Evolutionary conservation across 176 grass and related monocot species (phyloP), one percentile per base, ranked within the genome.

Genomic region (Zizania latifolia): DNA sequence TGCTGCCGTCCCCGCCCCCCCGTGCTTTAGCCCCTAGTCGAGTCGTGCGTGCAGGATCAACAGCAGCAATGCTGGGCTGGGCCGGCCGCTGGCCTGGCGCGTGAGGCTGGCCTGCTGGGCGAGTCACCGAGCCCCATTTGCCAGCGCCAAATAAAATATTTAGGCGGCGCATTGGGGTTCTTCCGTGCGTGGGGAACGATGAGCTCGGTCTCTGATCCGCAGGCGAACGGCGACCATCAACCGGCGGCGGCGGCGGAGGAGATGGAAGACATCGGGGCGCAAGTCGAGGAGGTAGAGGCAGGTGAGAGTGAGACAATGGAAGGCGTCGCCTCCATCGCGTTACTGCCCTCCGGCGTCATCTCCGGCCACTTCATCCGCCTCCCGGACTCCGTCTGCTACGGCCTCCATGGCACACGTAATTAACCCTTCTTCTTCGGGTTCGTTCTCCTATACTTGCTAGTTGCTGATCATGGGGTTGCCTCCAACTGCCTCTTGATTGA

Each of bases 351-450:
- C 57, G 94, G 94, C 23, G 76, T 84, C 40, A 91, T 98, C 77
- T 98, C 94, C 60, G 91, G 94, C 1, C 94, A 98, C 76, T 94
- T 98, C 87, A 93, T 97, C 46, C 78, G 86, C n/a, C 78, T 94
- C 23, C 88, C 86, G 5, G 78, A 85, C n/a, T 89, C 90, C 60
- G 62, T 84, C 72, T 98, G 91, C 82, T 98, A 92, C 51, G 94
- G 94, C n/a, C 89, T 98, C 34, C 94, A 98, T 0, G 94, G 94
- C 79, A 93, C 84, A 21, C 86, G 89, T 98, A 86, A 86, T 11
- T 12, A 57, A 54, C 48, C 67, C 57, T 19, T 58, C 48, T 26
- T n/a, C 44, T 12, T n/a, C n/a, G n/a, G n/a, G 34, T 58, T 35
- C 32, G 37, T 31, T 36, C 10, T 83, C 48, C 19, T 79, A 0